Percentiles rank a stretch among this genome's conserved stretches.
phyloP scores from a whole-genome alignment of 2,329 filamentous ascomycete species.

The Camillea tinctor region DNA sequence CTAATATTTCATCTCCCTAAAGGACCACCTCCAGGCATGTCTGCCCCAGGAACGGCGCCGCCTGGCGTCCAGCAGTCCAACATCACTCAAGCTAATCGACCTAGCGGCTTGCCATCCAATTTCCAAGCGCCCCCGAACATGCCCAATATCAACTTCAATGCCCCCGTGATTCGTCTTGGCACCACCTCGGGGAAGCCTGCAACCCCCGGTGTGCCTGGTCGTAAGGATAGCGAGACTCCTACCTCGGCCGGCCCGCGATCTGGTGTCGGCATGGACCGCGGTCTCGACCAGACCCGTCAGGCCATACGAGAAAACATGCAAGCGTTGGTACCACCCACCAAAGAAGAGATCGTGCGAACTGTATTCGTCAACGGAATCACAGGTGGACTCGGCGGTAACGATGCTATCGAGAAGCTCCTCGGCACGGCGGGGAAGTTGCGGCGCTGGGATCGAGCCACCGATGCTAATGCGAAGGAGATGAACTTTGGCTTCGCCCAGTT shows the following conservation, averaged over 20 bases:
- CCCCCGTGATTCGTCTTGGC: slow-evolving; percentile 90
- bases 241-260: slow-evolving; percentile 41
- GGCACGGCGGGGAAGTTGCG: slow-evolving; percentile 74
- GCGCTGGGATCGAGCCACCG: slow-evolving; percentile 78
- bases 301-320: slow-evolving; percentile 67
- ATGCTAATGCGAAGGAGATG: slow-evolving; percentile 66
- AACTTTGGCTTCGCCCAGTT: slow-evolving; percentile 96
- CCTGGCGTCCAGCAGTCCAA: slow-evolving; percentile 76
- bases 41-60: slow-evolving; percentile 76
- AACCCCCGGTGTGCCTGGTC: slow-evolving; percentile 38
- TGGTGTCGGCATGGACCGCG: slow-evolving; percentile 61
- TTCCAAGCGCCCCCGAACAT: slow-evolving; percentile 90
- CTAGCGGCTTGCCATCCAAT: slow-evolving; percentile 74
- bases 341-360: slow-evolving; percentile 87
- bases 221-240: slow-evolving; percentile 46
- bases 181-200: slow-evolving; percentile 68
- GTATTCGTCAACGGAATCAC: slow-evolving; percentile 88
- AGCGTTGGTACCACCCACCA: slow-evolving; percentile 75
- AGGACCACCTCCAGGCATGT: slow-evolving; percentile 79
- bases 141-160: slow-evolving; percentile 97
- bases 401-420: slow-evolving; percentile 76
- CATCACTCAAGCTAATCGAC: slow-evolving; percentile 73
- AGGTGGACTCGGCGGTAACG: slow-evolving; percentile 72
- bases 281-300: slow-evolving; percentile 65
- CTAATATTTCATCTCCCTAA: slow-evolving; percentile 18